Percentiles rank a stretch among this genome's conserved stretches.
phyloP scores from a whole-genome alignment of 2,329 filamentous ascomycete species.

The Talaromyces sp. region DNA sequence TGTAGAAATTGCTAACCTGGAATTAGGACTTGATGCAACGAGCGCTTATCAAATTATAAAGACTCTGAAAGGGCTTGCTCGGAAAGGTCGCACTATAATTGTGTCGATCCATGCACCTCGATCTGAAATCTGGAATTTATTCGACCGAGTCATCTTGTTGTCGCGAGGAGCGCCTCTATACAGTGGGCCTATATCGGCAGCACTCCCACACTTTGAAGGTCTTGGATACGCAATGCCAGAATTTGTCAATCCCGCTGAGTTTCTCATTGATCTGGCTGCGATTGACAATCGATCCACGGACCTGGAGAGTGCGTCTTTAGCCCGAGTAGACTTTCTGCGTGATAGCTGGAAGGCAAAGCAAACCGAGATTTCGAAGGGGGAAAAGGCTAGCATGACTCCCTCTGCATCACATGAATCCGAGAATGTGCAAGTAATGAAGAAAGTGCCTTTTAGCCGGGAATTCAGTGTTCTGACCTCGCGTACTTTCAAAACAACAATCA shows the following conservation, averaged over 20 bases:
- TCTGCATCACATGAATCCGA: not conserved
- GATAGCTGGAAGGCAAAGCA: slow-evolving; percentile 48
- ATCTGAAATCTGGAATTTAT: slow-evolving; percentile 73
- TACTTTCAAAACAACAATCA: slow-evolving; percentile 64
- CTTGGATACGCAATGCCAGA: slow-evolving; percentile 59
- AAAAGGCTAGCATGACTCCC: not conserved
- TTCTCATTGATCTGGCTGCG: slow-evolving; percentile 68
- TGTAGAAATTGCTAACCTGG: not conserved
- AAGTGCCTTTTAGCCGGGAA: slow-evolving; percentile 58
- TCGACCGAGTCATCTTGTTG: slow-evolving; percentile 66
- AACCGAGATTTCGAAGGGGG: slow-evolving; percentile 7
- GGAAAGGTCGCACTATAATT: slow-evolving; percentile 64
- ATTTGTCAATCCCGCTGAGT: slow-evolving; percentile 74
- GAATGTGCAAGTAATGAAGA: slow-evolving; percentile 23
- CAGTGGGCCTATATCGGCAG: slow-evolving; percentile 55
- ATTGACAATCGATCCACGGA: slow-evolving; percentile 66
- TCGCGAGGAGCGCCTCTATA: slow-evolving; percentile 65
- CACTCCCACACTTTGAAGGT: slow-evolving; percentile 58
- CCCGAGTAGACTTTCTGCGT: slow-evolving; percentile 58
- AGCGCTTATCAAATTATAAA: slow-evolving; percentile 69
- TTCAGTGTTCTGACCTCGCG: slow-evolving; percentile 61
- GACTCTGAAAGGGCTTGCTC: slow-evolving; percentile 63
- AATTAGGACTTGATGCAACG: slow-evolving; percentile 59
- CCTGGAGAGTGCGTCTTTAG: slow-evolving; percentile 55
- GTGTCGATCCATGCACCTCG: slow-evolving; percentile 73